Evolutionary conservation across 768 basidiomycete genomes (phyloP), one percentile per base, ranked within the genome.

Genomic region (Trametes coccinea): DNA sequence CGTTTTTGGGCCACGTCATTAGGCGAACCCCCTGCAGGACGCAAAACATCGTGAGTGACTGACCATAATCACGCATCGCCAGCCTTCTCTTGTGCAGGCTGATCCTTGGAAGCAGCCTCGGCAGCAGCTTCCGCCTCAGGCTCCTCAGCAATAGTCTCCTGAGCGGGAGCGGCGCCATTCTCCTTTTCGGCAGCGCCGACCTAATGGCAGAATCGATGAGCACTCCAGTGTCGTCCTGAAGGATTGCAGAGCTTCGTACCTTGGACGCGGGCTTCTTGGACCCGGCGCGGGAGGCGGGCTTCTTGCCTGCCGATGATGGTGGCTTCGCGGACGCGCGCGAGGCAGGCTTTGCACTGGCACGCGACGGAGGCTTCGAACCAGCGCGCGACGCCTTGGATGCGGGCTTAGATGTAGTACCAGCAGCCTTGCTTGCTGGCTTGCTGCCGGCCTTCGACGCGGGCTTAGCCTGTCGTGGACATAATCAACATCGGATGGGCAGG

Each of bases 241-340:
- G n/a, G 27, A 53, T n/a, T 27, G 45, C 40, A 37, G 13, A 27
- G 27, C 34, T 14, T 10, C 54, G 61, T 68, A 77, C 86, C 83
- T 85, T 87, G 50, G 85, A 86, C n/a, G 74, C 77, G 59, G 86
- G 85, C 72, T 86, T 87, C 79, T 80, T 84, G 13, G 84, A 86
- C 33, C 78, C 75, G 31, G 84, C 85, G 65, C 83, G 76, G 52
- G 85, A 86, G 17, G 82, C 75, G 7, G 86, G 84, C 70, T 86
- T 86, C 53, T 73, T 80, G 16, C 76, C 74, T 22, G 76, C 76
- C 53, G 75, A 75, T 34, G 76, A 76, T 46, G 76, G 65, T 3
- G 78, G 79, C 62, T 78, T 80, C 1, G 71, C 64, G 27, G 69
- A 66, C 4, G 67, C 66, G 5, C 72, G 74, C 54, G 77, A 78